Evolutionary conservation across 176 grass and related monocot genomes (phyloP).

Genomic region (Poa pratensis): DNA sequence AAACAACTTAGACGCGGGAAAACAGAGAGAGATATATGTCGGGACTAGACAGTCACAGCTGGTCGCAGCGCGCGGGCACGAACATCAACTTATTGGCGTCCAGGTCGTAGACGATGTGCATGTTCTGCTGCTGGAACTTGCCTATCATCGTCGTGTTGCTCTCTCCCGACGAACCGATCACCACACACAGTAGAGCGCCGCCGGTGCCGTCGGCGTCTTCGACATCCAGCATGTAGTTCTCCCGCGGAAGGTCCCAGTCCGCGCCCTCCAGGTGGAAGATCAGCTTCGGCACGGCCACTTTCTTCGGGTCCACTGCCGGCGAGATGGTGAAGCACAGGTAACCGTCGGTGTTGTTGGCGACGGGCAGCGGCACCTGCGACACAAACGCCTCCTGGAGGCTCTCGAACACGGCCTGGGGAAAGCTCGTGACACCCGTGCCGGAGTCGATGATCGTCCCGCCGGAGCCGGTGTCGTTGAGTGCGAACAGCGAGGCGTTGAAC

Average conservation of each 20-base stretch:
- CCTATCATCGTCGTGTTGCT: slow-evolving; percentile 12
- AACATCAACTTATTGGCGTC: slow-evolving; percentile 44
- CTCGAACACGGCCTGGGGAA: slow-evolving; percentile 44
- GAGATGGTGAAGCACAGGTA: slow-evolving; percentile 38
- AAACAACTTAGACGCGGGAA: too few relatives aligned
- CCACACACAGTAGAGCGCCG: background rate
- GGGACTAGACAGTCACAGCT: slow-evolving; percentile 18
- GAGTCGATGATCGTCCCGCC: slow-evolving; percentile 77
- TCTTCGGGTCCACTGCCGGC: background rate
- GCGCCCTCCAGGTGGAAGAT: slow-evolving; percentile 52
- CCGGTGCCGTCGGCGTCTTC: too few relatives aligned
- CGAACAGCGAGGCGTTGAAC: slow-evolving; percentile 46
- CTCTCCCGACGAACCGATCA: background rate
- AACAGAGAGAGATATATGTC: too few relatives aligned
- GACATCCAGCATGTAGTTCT: slow-evolving; percentile 29
- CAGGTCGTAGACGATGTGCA: slow-evolving; percentile 62
- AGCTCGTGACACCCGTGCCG: slow-evolving; percentile 42
- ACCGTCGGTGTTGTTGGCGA: background rate
- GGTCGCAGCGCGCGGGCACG: slow-evolving; percentile 39
- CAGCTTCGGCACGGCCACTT: slow-evolving; percentile 41
- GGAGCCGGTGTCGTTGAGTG: slow-evolving; percentile 26
- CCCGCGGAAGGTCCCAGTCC: slow-evolving; percentile 45
- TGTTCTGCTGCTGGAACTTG: slow-evolving; percentile 71
- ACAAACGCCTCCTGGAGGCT: slow-evolving; percentile 46
- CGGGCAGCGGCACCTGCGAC: background rate